Conservation (phyloP, 495 filamentous ascomycete genomes). For the Aspergillus hancockii region DNA sequence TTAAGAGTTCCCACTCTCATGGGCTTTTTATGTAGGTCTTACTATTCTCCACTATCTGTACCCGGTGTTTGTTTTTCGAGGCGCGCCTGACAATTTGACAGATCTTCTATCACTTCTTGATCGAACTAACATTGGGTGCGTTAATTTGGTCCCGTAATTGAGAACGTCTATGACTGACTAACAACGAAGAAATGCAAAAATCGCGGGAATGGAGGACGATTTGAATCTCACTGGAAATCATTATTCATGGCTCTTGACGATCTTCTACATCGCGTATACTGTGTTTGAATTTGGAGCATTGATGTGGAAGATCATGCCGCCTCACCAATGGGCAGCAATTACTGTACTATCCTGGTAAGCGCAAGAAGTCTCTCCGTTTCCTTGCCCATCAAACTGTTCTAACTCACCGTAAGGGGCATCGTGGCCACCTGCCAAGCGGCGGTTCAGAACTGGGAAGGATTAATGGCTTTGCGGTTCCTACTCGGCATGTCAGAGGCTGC, state of each 20-base stretch:
- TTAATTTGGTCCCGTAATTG: slow-evolving; percentile 1
- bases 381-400: background rate
- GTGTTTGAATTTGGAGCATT: slow-evolving; percentile 69
- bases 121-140: slow-evolving; percentile 65
- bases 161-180: slow-evolving; percentile 9
- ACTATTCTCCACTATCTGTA: background rate
- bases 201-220: slow-evolving; percentile 59
- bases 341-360: slow-evolving; percentile 49
- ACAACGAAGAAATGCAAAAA: slow-evolving; percentile 61
- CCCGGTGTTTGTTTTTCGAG: background rate
- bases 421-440: slow-evolving; percentile 62
- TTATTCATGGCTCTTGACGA: slow-evolving; percentile 74
- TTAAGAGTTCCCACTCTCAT: slow-evolving; percentile 51
- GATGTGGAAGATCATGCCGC: slow-evolving; percentile 71
- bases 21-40: slow-evolving; percentile 51
- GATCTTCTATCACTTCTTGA: slow-evolving; percentile 68
- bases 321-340: slow-evolving; percentile 53
- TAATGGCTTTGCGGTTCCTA: slow-evolving; percentile 69
- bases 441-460: slow-evolving; percentile 58
- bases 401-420: slow-evolving; percentile 47
- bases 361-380: background rate
- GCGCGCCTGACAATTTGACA: slow-evolving; percentile 22
- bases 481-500: slow-evolving; percentile 67
- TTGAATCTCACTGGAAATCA: slow-evolving; percentile 48
- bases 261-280: slow-evolving; percentile 69